Base-by-base conservation (phyloP, 2,329 filamentous ascomycete genomes). In the Cercospora citrullina region DNA sequence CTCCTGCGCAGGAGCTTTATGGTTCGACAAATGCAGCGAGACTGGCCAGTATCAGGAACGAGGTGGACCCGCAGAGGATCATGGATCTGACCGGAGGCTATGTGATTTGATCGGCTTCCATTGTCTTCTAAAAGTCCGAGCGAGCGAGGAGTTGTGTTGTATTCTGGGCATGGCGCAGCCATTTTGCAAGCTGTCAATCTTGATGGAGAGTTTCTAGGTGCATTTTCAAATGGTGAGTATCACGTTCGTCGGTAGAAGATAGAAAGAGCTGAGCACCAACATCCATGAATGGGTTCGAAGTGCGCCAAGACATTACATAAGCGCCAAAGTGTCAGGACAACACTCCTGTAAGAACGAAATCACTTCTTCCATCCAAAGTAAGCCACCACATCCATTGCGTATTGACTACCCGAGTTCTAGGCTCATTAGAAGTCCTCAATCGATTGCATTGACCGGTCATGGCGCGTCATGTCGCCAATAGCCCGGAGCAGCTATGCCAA, bases 41-140 rank as follows among this genome's bases (percentile, higher is more conserved):
- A 21, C 48, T 63, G 4, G 33, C 28, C 48, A 57, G 48, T 12
- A 63, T 57, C 30, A 48, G 61, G 28, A 16, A 63, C 31, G 45
- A 36, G 42, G 61, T 63, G 28, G 61, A 63, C 33, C 61, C 61
- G 2, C n/a, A 42, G 8, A 63, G 48, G 31, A 48, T 57, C 16
- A 63, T 63, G 61, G 61, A 63, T 14, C 33, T 63, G 31, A 63
- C 48, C 6, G 61, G 61, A 12, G 61, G 61, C 3, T 63, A 55
- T 42, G 28, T 9, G 21, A 23, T 63, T 16, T 63, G 61, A 63
- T 36, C 48, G 48, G 48, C 21, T 14, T 28, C 1, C 28, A 16
- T 4, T 28, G 28, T 23, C 7, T 12, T 16, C 7, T 14, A 16
- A 9, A 8, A 14, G n/a, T 28, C 21, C 3, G 23, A 53, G 23